Conservation (phyloP, 768 basidiomycete genomes). For the Ramaria sp. region DNA sequence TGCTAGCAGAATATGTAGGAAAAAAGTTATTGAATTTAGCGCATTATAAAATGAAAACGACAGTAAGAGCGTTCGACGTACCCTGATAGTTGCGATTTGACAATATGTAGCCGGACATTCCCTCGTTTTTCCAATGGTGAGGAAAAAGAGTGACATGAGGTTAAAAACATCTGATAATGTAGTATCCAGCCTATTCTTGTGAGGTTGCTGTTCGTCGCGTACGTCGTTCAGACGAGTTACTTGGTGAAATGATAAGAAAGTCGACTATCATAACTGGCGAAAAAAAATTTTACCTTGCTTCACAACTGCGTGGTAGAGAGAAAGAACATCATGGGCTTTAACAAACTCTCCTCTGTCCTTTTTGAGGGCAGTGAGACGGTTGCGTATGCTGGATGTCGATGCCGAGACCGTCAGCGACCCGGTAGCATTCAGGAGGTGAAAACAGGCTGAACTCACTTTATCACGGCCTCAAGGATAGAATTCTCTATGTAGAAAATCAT, state of each 20-base stretch:
- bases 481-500: slow-evolving; percentile 47
- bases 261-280: not conserved
- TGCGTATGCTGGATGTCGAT: slow-evolving; percentile 58
- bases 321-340: slow-evolving; percentile 86
- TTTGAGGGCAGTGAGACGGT: slow-evolving; percentile 89
- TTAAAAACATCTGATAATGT: slow-evolving; percentile 94
- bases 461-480: slow-evolving; percentile 88
- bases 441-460: slow-evolving; percentile 46
- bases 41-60: too few species aligned
- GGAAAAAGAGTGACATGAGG: slow-evolving; percentile 91
- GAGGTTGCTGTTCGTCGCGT: slow-evolving; percentile 61
- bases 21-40: too few species aligned
- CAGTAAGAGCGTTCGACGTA: slow-evolving; percentile 37
- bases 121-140: slow-evolving; percentile 92
- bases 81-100: slow-evolving; percentile 92
- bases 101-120: slow-evolving; percentile 94
- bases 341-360: slow-evolving; percentile 89
- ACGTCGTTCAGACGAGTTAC: slow-evolving; percentile 90
- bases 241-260: slow-evolving; percentile 17
- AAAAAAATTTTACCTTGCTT: slow-evolving; percentile 62
- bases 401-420: not conserved
- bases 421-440: not conserved
- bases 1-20: slow-evolving; percentile 56
- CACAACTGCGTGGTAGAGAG: slow-evolving; percentile 85
- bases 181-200: slow-evolving; percentile 89